Evolutionary conservation across 1,139 yeast species (phyloP), one percentile per base, ranked within the genome.

Genomic region (Groenewaldozyma auringiensis): DNA sequence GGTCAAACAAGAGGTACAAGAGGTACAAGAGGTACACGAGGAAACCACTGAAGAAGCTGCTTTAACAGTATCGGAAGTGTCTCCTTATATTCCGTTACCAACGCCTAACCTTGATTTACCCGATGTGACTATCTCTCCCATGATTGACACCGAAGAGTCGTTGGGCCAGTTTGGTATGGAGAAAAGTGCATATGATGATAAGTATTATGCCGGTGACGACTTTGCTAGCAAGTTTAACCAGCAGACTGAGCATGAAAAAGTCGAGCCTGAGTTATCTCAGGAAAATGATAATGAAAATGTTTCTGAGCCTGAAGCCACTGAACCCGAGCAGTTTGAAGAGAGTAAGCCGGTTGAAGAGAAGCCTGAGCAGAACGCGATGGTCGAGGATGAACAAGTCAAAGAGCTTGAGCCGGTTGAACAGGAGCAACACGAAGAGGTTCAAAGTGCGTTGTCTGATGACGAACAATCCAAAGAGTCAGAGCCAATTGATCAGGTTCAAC

Each of bases 91-190:
- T 14, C 38, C 38, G 4, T 17, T 35, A 11, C 38, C 38, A 4
- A 35, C 38, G 9, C 38, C 38, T 20, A 35, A 35, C 6, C 38
- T 35, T 13, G 25, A 35, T 20, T 20, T 35, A 8, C 38, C 38
- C 14, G 14, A 13, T 13, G 36, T 32, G 6, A 6, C 21, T 11
- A 11, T 35, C 9, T 35, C 38, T 8, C 38, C 38, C 9, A 17
- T 35, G 21, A 14, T 35, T 4, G n/a, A 14, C 20, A 14, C 13
- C 6, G 36, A n/a, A n/a, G n/a, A n/a, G n/a, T n/a, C n/a, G n/a
- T n/a, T n/a, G n/a, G n/a, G n/a, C n/a, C n/a, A n/a, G n/a, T n/a
- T n/a, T n/a, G n/a, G n/a, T n/a, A n/a, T n/a, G n/a, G n/a, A n/a
- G n/a, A n/a, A n/a, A n/a, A n/a, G n/a, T n/a, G n/a, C n/a, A n/a